Conservation (phyloP, 2,329 filamentous ascomycete species). For the Fusarium subglutinans region DNA sequence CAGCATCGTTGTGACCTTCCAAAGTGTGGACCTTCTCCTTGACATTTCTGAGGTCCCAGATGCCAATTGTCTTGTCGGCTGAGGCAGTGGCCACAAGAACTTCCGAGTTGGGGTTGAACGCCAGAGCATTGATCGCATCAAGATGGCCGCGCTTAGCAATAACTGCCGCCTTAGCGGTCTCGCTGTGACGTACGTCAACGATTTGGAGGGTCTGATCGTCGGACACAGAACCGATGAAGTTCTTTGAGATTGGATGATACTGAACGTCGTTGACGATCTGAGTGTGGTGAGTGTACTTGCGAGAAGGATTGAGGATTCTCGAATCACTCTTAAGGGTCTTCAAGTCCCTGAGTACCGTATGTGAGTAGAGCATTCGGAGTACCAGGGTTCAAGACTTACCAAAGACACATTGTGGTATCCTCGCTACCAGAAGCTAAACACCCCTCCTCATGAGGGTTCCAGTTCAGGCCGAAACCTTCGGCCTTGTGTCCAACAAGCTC, state of each 20-base stretch:
- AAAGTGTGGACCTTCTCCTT: slow-evolving; percentile 90
- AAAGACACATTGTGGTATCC: slow-evolving; percentile 89
- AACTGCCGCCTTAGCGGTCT: slow-evolving; percentile 73
- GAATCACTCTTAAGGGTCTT: slow-evolving; percentile 76
- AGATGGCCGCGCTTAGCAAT: slow-evolving; percentile 79
- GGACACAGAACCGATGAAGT: slow-evolving; percentile 90
- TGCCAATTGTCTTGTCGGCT: slow-evolving; percentile 91
- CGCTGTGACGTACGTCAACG: slow-evolving; percentile 79
- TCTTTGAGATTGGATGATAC: slow-evolving; percentile 86
- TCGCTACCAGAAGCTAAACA: slow-evolving; percentile 90
- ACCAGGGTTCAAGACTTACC: slow-evolving; percentile 63
- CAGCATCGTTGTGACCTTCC: slow-evolving; percentile 86
- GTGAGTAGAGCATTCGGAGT: slow-evolving; percentile 24
- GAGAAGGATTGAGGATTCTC: slow-evolving; percentile 74
- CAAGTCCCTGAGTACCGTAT: slow-evolving; percentile 70
- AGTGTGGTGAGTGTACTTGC: slow-evolving; percentile 86
- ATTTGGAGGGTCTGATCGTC: slow-evolving; percentile 95
- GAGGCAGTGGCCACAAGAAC: slow-evolving; percentile 91
- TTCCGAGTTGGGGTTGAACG: slow-evolving; percentile 94
- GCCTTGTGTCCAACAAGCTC: slow-evolving; percentile 84
- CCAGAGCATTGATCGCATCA: slow-evolving; percentile 94
- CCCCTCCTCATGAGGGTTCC: slow-evolving; percentile 86
- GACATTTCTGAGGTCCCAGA: slow-evolving; percentile 95
- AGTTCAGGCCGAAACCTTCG: slow-evolving; percentile 92
- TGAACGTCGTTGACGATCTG: slow-evolving; percentile 97